Conservation (phyloP, 805 yeast species). For the Suhomyces prunicola region DNA sequence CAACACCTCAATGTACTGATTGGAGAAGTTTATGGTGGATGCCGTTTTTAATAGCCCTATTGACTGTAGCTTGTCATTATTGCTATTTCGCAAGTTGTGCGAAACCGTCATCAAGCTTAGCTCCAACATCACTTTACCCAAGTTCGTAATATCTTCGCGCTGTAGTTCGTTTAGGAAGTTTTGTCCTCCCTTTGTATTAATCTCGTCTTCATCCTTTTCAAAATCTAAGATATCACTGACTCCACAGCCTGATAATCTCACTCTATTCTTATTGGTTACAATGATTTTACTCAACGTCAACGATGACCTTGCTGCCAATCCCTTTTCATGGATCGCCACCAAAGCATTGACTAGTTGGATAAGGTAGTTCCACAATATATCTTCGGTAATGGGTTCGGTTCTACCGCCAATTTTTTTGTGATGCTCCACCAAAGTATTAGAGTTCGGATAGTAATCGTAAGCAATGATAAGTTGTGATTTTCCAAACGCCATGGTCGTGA, state of each 20-base stretch:
- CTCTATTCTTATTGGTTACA: constrained; percentile 66
- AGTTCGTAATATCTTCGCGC: constrained; percentile 50
- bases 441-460: constrained; percentile 81
- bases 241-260: constrained; percentile 71
- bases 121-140: constrained; percentile 61
- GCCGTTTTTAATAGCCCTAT: constrained; percentile 14
- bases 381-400: constrained; percentile 57
- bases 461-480: constrained; percentile 62
- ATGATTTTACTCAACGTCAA: constrained; percentile 68
- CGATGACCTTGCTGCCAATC: constrained; percentile 57
- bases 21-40: constrained; percentile 29
- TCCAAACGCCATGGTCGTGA: constrained; percentile 83
- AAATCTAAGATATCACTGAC: constrained; percentile 60
- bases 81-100: constrained; percentile 15
- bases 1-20: constrained; percentile 44
- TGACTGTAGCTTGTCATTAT: constrained; percentile 8
- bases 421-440: constrained; percentile 65
- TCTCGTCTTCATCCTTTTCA: constrained; percentile 27
- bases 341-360: constrained; percentile 74
- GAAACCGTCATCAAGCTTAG: constrained; percentile 45
- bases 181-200: constrained; percentile 7
- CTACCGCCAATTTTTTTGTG: constrained; percentile 47
- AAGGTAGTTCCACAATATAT: constrained; percentile 69
- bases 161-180: constrained; percentile 34
- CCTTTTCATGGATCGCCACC: constrained; percentile 59